Conservation (phyloP, 176 grass and related monocot genomes). For the Cocos nucifera region DNA sequence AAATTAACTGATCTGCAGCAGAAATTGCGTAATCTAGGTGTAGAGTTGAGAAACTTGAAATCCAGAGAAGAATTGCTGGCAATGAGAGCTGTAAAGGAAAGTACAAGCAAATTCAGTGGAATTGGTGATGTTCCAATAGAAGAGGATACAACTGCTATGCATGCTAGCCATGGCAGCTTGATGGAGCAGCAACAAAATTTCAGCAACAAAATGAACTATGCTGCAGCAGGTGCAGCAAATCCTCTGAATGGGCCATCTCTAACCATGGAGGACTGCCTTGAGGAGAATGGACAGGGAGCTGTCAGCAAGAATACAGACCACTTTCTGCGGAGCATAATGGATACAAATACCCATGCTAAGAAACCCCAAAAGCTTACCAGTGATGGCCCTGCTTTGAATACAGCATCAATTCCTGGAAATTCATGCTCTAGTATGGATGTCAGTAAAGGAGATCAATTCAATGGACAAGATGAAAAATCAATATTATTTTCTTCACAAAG, state of each 20-base stretch:
- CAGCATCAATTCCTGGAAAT: constrained; percentile 1
- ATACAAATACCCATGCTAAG: constrained; percentile 19
- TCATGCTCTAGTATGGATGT: constrained; percentile 11
- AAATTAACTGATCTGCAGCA: constrained; percentile 78
- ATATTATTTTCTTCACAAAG: constrained; percentile 16
- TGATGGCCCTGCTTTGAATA: background rate
- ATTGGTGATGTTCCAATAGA: constrained; percentile 16
- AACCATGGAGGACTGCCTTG: constrained; percentile 19
- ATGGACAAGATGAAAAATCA: constrained; percentile 26
- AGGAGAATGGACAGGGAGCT: constrained; percentile 32
- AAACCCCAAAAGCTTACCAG: constrained; percentile 3
- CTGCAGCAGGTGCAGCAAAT: constrained; percentile 30
- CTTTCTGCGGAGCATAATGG: constrained; percentile 24
- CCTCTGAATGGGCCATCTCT: constrained; percentile 13
- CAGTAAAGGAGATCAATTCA: constrained; percentile 33
- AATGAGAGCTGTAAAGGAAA: constrained; percentile 30
- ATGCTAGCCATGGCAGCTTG: constrained; percentile 38
- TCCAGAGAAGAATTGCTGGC: constrained; percentile 48
- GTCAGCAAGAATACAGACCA: constrained; percentile 37
- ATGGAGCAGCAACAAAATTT: constrained; percentile 41
- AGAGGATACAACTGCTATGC: constrained; percentile 26
- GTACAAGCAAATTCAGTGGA: constrained; percentile 18
- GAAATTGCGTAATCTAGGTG: constrained; percentile 53
- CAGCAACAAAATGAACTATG: constrained; percentile 12
- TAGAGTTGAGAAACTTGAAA: constrained; percentile 78